Conservation (phyloP, 805 yeast genomes). For the Saturnispora ahearnii region DNA sequence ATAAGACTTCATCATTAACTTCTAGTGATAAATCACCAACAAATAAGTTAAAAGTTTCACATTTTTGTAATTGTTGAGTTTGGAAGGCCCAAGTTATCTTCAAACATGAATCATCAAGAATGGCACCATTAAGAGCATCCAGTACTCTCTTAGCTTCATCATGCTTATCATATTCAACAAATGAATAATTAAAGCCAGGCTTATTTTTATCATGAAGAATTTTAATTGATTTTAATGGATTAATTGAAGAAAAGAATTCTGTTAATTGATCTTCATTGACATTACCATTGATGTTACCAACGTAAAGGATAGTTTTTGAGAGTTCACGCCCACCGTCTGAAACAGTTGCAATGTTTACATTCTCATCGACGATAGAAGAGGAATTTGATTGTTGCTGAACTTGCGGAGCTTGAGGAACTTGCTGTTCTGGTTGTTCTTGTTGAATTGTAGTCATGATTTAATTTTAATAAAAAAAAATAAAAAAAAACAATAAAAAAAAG, state of each 20-base stretch:
- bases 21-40: conserved; percentile 82
- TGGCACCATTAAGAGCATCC: conserved; percentile 46
- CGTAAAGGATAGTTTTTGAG: conserved; percentile 63
- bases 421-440: background rate
- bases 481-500: background rate
- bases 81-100: conserved; percentile 79
- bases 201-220: conserved; percentile 68
- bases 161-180: conserved; percentile 60
- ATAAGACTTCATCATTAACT: conserved; percentile 67
- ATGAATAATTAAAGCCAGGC: conserved; percentile 71
- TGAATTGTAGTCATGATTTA: conserved; percentile 5
- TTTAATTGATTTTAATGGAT: conserved; percentile 56
- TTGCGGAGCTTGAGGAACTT: background rate
- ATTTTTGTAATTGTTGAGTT: conserved; percentile 55
- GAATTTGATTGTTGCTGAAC: background rate
- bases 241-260: conserved; percentile 52
- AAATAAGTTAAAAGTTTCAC: conserved; percentile 58
- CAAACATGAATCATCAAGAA: conserved; percentile 46
- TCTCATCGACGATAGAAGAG: background rate
- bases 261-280: conserved; percentile 55
- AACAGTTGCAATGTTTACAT: conserved; percentile 52
- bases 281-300: conserved; percentile 60
- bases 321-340: conserved; percentile 75
- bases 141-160: conserved; percentile 56
- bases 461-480: background rate